Evolutionary conservation across 306 rosid species (phyloP), one percentile per base, ranked within the genome.

Genomic region (Dryas drummondii): DNA sequence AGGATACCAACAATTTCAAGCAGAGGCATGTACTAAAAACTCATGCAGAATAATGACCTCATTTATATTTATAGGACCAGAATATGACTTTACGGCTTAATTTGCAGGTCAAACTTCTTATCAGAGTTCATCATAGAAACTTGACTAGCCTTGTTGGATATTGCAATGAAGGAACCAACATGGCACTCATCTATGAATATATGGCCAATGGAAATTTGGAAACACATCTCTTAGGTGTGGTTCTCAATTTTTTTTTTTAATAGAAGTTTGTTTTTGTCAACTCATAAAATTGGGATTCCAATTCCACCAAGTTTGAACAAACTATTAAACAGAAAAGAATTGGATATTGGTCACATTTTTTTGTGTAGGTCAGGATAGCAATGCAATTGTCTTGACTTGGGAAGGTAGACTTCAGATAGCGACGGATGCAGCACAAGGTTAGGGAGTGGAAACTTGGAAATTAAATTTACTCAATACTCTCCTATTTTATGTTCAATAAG

Each of bases 121-220:
- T 77, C 74, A 47, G 77, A 68, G 82, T 88, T 77, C 87, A 88
- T 66, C 88, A 89, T 9, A 84, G 80, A 82, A 84, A 84, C 56
- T 77, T 84, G 71, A 84, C 84, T 9, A 70, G 84, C 64, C 85
- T 80, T 26, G 50, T 80, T 17, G 83, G 86, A 16, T 82, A 79
- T 15, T 82, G 82, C 66, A 66, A 81, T 0, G 83, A 86, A 72
- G 82, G 76, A 46, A 76, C 78, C n/a, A 71, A 77, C 19, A 73
- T 73, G 46, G 84, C 72, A 5, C 64, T 84, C 62, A 19, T 86
- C 50, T 83, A 81, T 50, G 90, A 86, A 63, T 81, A 72, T 52
- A 84, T 80, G 87, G 75, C 76, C 6, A 74, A 77, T 5, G 87
- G 87, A 65, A 60, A 76, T 66, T 78, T 87, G 44, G 84, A 78